A percentile compares a stretch with the other conserved stretches of the same genome.
Conservation (phyloP, 1,139 yeast genomes). For the Starmera stellimalicola region DNA sequence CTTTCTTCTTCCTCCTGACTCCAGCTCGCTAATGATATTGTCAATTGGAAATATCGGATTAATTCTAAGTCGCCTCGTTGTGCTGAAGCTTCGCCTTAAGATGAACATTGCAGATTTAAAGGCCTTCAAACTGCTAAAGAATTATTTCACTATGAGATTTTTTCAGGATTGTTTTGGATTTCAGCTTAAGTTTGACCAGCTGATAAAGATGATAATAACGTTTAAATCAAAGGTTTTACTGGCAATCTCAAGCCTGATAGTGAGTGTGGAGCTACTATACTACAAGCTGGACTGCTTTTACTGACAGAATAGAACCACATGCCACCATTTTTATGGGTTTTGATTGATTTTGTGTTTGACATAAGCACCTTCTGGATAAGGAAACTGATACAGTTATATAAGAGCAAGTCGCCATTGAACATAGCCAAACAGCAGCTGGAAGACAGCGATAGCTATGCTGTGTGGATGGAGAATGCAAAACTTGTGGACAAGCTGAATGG, state of each 20-base stretch:
- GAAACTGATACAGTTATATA: slow-evolving; percentile 20
- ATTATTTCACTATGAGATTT: too few relatives aligned
- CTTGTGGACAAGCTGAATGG: slow-evolving; percentile 60
- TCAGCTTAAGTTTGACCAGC: too few relatives aligned
- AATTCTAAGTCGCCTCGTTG: slow-evolving; percentile 5
- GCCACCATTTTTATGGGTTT: slow-evolving; percentile 52
- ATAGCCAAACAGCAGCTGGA: slow-evolving; percentile 14
- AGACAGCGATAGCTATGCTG: slow-evolving; percentile 37
- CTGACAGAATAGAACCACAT: slow-evolving; percentile 46
- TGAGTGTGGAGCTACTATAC: too few relatives aligned
- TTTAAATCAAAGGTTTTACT: slow-evolving; percentile 6
- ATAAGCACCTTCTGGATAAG: slow-evolving; percentile 51
- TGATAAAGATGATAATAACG: neutral
- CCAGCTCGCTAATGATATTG: slow-evolving; percentile 12
- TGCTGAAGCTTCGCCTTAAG: slow-evolving; percentile 2
- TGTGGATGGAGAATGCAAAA: slow-evolving; percentile 52
- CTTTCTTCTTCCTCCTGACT: slow-evolving; percentile 10
- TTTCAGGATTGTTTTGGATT: too few relatives aligned
- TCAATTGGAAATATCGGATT: slow-evolving; percentile 27
- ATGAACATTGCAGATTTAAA: too few relatives aligned
- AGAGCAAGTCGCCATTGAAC: slow-evolving; percentile 16
- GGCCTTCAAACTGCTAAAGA: too few relatives aligned
- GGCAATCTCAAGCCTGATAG: too few relatives aligned
- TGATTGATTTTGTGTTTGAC: slow-evolving; percentile 51
- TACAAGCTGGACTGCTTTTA: too few relatives aligned